Conservation (phyloP, 768 basidiomycete species). For the Lactarius akahatsu region DNA sequence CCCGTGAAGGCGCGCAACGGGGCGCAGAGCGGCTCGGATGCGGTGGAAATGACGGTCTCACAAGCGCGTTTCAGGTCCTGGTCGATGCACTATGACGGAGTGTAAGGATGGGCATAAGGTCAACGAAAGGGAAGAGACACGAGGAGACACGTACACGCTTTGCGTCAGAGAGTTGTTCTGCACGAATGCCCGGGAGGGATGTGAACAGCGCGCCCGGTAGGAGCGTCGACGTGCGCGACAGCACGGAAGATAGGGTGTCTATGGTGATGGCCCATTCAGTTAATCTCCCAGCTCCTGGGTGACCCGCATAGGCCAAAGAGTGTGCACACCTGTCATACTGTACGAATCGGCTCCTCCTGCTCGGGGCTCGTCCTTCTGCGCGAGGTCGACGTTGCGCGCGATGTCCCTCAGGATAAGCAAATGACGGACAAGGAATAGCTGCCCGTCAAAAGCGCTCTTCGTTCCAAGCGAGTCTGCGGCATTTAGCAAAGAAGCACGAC, state of each 20-base stretch:
- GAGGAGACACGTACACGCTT: constrained; percentile 55
- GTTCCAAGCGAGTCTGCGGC: constrained; percentile 66
- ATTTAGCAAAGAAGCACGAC: constrained; percentile 73
- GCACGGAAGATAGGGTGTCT: constrained; percentile 60
- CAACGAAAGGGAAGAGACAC: constrained; percentile 28
- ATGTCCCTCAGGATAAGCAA: constrained; percentile 91
- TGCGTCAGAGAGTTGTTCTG: constrained; percentile 66
- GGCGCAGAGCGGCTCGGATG: constrained; percentile 54
- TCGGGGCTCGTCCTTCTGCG: constrained; percentile 41
- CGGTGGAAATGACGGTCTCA: constrained; percentile 74
- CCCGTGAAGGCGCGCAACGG: constrained; percentile 66
- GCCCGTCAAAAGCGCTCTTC: constrained; percentile 62
- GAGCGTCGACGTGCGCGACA: constrained; percentile 58
- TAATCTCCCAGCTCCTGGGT: neutral
- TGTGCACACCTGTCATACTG: constrained; percentile 57
- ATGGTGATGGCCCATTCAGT: neutral
- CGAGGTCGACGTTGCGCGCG: constrained; percentile 68
- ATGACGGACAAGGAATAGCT: constrained; percentile 88
- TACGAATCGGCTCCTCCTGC: constrained; percentile 46
- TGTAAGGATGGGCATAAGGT: constrained; percentile 9
- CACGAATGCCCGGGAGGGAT: constrained; percentile 62
- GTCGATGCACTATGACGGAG: constrained; percentile 69
- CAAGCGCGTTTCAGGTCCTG: constrained; percentile 80
- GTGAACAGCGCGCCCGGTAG: constrained; percentile 70
- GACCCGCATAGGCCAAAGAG: neutral